Evolutionary conservation across 371 early-diverging fungal genomes (phyloP).

Genomic region (Mucor piriformis): DNA sequence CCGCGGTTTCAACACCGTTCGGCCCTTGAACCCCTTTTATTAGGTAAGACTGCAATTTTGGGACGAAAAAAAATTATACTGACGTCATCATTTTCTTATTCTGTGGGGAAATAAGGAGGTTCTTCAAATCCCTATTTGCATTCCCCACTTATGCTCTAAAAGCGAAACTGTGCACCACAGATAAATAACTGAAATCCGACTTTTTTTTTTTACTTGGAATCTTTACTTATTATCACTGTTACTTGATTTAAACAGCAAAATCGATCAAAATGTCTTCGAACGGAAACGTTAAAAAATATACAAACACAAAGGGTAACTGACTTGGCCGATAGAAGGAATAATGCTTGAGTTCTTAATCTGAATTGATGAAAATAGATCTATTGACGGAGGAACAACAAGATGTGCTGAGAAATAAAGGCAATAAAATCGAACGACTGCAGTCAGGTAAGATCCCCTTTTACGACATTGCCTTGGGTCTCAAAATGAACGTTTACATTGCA

Average conservation of each 20-base stretch:
- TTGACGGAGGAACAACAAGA: constrained; percentile 51
- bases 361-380: constrained; percentile 25
- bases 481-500: constrained; percentile 8
- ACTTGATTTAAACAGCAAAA: not conserved
- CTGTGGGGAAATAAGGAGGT: no score
- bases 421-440: constrained; percentile 45
- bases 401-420: constrained; percentile 37
- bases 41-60: no score
- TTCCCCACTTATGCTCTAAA: no score
- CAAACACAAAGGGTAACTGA: constrained; percentile 13
- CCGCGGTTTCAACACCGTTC: no score
- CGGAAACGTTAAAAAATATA: constrained; percentile 18
- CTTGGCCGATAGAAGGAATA: no score
- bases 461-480: no score
- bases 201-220: not conserved
- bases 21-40: no score
- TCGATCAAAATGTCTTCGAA: constrained; percentile 9
- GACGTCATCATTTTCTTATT: no score
- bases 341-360: no score
- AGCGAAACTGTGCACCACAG: no score
- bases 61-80: no score
- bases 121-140: no score
- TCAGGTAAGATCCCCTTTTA: constrained; percentile 44
- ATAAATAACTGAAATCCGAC: not conserved
- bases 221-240: not conserved